Evolutionary conservation across 179 eudicot genomes (phyloP).

Genomic region (Corrigiola litoralis): DNA sequence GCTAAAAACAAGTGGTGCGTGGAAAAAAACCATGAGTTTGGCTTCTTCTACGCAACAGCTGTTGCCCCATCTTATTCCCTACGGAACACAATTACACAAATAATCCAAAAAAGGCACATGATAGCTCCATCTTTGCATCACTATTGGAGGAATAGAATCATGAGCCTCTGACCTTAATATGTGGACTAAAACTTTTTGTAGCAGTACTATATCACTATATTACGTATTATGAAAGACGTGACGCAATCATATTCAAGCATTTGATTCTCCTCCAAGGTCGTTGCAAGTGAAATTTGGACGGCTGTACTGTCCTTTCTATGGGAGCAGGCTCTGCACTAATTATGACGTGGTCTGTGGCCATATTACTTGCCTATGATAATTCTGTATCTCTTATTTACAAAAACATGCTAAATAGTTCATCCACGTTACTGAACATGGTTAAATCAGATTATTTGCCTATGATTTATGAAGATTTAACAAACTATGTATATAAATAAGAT

Average conservation of each 20-base stretch:
- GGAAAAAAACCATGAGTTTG: not conserved
- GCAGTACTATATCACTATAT: not conserved
- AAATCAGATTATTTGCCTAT: too few species aligned
- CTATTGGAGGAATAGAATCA: constrained; percentile 7
- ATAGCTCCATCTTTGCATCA: not conserved
- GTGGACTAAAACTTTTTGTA: not conserved
- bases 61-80: not conserved
- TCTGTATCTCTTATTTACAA: too few species aligned
- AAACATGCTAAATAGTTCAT: too few species aligned
- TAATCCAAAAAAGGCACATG: not conserved
- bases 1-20: not conserved
- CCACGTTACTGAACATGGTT: too few species aligned
- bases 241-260: constrained; percentile 8
- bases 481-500: too few species aligned
- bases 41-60: not conserved
- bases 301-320: constrained; percentile 3
- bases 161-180: constrained; percentile 3
- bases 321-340: not conserved
- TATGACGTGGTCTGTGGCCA: not conserved
- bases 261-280: constrained; percentile 5
- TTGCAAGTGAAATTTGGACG: not conserved
- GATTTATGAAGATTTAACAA: too few species aligned
- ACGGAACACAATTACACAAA: not conserved
- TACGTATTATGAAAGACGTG: not conserved
- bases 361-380: too few species aligned